phyloP scores from a whole-genome alignment of 768 basidiomycete genomes.

The Kwoniella shandongensis region DNA sequence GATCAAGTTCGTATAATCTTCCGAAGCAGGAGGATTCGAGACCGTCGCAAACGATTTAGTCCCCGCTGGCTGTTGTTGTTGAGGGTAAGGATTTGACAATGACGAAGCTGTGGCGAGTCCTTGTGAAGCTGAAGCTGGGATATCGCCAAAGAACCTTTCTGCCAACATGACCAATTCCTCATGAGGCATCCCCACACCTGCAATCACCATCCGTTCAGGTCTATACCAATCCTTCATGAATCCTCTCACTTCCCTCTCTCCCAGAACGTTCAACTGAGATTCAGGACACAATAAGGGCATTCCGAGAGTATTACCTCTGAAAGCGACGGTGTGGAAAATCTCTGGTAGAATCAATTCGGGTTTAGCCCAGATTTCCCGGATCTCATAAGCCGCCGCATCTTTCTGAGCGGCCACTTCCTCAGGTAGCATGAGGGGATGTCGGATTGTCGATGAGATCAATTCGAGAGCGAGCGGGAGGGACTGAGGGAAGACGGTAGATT shows the following conservation, averaged over 20 bases:
- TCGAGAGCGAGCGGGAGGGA: constrained; percentile 78
- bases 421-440: constrained; percentile 69
- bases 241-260: constrained; percentile 62
- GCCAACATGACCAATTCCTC: constrained; percentile 81
- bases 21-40: constrained; percentile 22
- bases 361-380: constrained; percentile 79
- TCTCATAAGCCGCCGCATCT: constrained; percentile 85
- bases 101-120: constrained; percentile 9
- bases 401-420: constrained; percentile 82
- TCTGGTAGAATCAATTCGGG: constrained; percentile 94
- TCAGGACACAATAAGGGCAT: constrained; percentile 86
- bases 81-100: constrained; percentile 24
- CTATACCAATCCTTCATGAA: constrained; percentile 80
- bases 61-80: constrained; percentile 52
- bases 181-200: constrained; percentile 89
- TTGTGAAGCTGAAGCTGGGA: constrained; percentile 32
- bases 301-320: constrained; percentile 73
- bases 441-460: constrained; percentile 86
- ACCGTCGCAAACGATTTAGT: constrained; percentile 53
- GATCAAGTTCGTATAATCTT: constrained; percentile 47
- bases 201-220: constrained; percentile 92
- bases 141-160: constrained; percentile 76
- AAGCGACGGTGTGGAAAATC: constrained; percentile 81
- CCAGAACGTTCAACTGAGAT: constrained; percentile 71
- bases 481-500: constrained; percentile 87